phyloP scores from a whole-genome alignment of 2,329 filamentous ascomycete species.

The Claviceps spartinae region DNA sequence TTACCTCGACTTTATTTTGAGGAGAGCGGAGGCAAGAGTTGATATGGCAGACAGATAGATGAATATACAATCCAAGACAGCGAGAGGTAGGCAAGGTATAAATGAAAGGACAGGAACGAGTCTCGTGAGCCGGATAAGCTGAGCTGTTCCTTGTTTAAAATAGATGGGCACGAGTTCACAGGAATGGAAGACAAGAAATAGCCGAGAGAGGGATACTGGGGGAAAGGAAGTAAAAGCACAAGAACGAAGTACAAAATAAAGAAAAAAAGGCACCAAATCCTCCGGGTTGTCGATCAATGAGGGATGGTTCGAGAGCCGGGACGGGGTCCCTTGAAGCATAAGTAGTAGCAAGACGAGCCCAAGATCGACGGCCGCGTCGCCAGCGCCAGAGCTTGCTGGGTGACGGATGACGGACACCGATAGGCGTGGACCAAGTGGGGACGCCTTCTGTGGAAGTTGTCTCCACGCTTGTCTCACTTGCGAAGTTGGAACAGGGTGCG shows the following conservation, averaged over 20 bases:
- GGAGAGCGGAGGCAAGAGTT: too few relatives aligned
- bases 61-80: background rate
- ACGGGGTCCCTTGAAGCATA: slow-evolving; percentile 33
- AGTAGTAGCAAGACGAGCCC: slow-evolving; percentile 34
- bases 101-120: slow-evolving; percentile 28
- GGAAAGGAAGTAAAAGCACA: slow-evolving; percentile 30
- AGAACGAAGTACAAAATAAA: slow-evolving; percentile 26
- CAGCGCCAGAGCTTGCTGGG: slow-evolving; percentile 7
- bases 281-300: slow-evolving; percentile 35
- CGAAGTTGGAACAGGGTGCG: slow-evolving; percentile 24
- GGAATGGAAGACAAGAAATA: slow-evolving; percentile 31
- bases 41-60: background rate
- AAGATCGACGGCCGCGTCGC: slow-evolving; percentile 24
- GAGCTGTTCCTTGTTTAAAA: slow-evolving; percentile 27
- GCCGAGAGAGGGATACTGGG: slow-evolving; percentile 25
- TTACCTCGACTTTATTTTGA: background rate
- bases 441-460: slow-evolving; percentile 6
- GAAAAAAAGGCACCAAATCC: slow-evolving; percentile 24
- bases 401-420: slow-evolving; percentile 7
- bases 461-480: slow-evolving; percentile 38
- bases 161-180: slow-evolving; percentile 16
- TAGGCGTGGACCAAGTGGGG: slow-evolving; percentile 10
- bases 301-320: slow-evolving; percentile 17
- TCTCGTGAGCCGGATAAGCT: slow-evolving; percentile 19
- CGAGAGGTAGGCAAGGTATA: slow-evolving; percentile 4